Evolutionary conservation across 805 yeast genomes (phyloP), one percentile per base, ranked within the genome.

Genomic region (Pichia ethanolica): DNA sequence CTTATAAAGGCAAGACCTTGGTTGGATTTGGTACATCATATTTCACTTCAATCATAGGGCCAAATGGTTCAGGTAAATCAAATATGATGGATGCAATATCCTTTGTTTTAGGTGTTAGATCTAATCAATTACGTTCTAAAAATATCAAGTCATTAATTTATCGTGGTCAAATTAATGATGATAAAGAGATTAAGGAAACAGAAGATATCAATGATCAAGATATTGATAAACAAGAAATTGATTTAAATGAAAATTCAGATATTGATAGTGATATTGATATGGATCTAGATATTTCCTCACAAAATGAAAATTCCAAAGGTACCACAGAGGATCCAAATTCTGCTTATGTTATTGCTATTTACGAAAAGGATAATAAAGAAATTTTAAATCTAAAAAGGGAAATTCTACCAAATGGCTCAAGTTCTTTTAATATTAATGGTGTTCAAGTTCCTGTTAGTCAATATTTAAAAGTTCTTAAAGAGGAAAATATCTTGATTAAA

Each of bases 11-110:
- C 0, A 74, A 77, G 0, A 75, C 88, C 14, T 73, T 74, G 5
- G 78, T 91, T 26, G 95, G 93, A 3, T 86, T 93, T 66, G 97
- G 97, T 0, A 74, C 82, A 11, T 46, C 56, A 2, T 73, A 77
- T 52, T 93, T 93, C 70, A 88, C 96, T 1, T 83, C 95, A 42
- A 87, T 93, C 53, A 86, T 93, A 50, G 99, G 99, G 1, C 98
- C 98, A n/a, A 93, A 93, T 73, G 99, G 99, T 8, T 86, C 96
- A 11, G 99, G 99, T 3, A 93, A 93, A 67, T 90, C 98, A 13
- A 93, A 95, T 62, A 97, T 93, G 55, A 93, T 93, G 65, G 99
- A 95, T 65, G 89, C 97, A 5, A 81, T 93, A 74, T 75, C 95
- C 35, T 93, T 93, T 65, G 98, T 91, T 8, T 73, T 93, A 36